Evolutionary conservation across 495 filamentous ascomycete genomes (phyloP).

Genomic region (Collariella sp.): DNA sequence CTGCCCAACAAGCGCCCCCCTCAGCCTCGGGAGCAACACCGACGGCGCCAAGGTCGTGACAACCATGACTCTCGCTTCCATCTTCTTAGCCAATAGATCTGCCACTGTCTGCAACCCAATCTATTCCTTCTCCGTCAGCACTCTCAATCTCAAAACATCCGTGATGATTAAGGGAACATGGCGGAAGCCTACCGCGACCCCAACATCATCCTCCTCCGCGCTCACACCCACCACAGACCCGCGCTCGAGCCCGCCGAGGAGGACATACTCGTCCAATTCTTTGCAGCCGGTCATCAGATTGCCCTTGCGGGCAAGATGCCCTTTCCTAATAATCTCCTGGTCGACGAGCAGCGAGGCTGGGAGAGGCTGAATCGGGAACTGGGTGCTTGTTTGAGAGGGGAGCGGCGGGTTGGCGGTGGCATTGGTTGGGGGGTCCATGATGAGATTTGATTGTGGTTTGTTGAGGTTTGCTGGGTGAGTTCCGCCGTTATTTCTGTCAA

Average conservation of each 20-base stretch:
- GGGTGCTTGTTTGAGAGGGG: not conserved
- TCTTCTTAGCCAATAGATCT: slow-evolving; percentile 15
- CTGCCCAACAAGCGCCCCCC: slow-evolving; percentile 26
- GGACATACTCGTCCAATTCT: slow-evolving; percentile 39
- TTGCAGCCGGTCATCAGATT: slow-evolving; percentile 29
- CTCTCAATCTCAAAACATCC: not conserved
- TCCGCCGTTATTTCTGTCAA: too few species aligned
- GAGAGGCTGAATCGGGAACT: not conserved
- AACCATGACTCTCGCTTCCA: slow-evolving; percentile 18
- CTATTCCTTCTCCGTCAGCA: slow-evolving; percentile 10
- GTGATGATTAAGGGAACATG: not conserved
- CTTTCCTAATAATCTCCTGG: slow-evolving; percentile 19
- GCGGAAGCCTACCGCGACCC: slow-evolving; percentile 29
- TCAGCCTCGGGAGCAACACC: slow-evolving; percentile 27
- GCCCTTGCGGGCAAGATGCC: slow-evolving; percentile 8
- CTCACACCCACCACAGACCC: slow-evolving; percentile 45
- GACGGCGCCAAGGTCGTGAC: slow-evolving; percentile 30
- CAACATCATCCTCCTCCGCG: slow-evolving; percentile 33
- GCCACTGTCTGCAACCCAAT: slow-evolving; percentile 33
- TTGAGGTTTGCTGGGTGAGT: too few species aligned
- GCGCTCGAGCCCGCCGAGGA: slow-evolving; percentile 38
- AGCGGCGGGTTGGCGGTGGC: not conserved
- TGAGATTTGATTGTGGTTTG: too few species aligned
- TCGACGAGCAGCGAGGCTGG: slow-evolving; percentile 23
- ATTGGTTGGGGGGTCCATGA: not conserved